Conservation (phyloP, 352 stramenopile species). For the Elongisporangium undulatum region DNA sequence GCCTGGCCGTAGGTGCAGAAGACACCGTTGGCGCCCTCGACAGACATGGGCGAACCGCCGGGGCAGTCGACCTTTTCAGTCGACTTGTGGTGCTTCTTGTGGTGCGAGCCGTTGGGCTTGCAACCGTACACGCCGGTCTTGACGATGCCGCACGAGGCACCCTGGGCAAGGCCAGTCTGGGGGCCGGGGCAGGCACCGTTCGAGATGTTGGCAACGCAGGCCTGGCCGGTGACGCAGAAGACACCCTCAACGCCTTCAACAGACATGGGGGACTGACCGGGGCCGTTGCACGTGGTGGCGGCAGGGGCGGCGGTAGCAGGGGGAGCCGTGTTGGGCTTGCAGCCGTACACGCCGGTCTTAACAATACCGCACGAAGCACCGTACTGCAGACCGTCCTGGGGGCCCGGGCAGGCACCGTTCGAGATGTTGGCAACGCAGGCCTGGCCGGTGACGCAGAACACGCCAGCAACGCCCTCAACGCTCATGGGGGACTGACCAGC, state of each 20-base stretch:
- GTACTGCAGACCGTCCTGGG: conserved; percentile 19
- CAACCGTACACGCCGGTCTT: conserved; percentile 40
- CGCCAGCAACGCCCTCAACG: conserved; percentile 20
- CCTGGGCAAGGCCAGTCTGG: conserved; percentile 30
- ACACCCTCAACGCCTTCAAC: conserved; percentile 32
- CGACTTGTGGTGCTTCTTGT: conserved; percentile 13
- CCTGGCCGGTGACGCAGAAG: conserved; percentile 34
- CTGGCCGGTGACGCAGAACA: conserved; percentile 24
- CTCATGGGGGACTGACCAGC: conserved; percentile 22
- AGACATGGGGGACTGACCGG: conserved; percentile 11
- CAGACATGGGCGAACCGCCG: conserved; percentile 18
- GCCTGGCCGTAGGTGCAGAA: conserved; percentile 20
- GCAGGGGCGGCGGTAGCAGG: conserved; percentile 2
- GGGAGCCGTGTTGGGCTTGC: conserved; percentile 16
- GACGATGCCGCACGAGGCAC: conserved; percentile 35
- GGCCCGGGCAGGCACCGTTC: conserved; percentile 15
- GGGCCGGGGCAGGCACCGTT: conserved; percentile 29
- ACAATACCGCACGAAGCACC: conserved; percentile 31
- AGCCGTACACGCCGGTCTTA: conserved; percentile 28
- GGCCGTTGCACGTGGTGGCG: neutral
- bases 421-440: conserved; percentile 22
- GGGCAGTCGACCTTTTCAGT: conserved; percentile 2
- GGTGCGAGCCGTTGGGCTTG: conserved; percentile 21
- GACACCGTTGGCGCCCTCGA: conserved; percentile 20
- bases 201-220: conserved; percentile 22